A percentile compares a stretch with the other conserved stretches of the same genome.
Evolutionary conservation across 305 asterid genomes (phyloP).

Genomic region (Striga hermonthica): DNA sequence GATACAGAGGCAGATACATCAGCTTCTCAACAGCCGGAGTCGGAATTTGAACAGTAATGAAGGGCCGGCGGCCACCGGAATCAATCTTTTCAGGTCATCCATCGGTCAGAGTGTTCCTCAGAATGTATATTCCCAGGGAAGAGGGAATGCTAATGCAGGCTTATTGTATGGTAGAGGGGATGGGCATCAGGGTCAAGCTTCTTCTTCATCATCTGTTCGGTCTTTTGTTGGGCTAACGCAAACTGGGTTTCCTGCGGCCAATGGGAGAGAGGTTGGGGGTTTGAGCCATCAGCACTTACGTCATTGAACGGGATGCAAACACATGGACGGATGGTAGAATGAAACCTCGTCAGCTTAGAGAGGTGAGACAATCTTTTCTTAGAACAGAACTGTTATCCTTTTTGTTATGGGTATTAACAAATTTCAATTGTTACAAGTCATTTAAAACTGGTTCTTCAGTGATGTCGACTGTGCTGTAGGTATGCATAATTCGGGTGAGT

Average conservation of each 20-base stretch:
- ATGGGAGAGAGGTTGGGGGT: background rate
- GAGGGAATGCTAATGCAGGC: no score
- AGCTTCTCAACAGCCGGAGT: background rate
- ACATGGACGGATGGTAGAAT: background rate
- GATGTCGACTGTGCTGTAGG: no score
- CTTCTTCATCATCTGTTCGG: background rate
- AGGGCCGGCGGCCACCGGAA: background rate
- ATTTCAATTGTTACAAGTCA: no score
- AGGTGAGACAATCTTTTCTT: constrained; percentile 34
- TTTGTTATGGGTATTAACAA: no score
- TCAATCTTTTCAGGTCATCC: background rate
- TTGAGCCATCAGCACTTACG: constrained; percentile 3
- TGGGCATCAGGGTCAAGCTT: background rate
- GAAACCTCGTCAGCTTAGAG: constrained; percentile 39
- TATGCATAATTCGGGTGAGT: no score
- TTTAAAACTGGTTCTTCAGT: no score
- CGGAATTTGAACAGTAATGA: background rate
- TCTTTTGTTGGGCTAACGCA: background rate
- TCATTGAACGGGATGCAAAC: background rate
- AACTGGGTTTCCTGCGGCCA: background rate
- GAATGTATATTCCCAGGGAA: no score
- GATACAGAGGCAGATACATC: background rate
- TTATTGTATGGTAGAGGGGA: no score
- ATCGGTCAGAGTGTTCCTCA: no score
- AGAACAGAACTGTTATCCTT: no score